Evolutionary conservation across 1,284 basidiomycete genomes (phyloP).

Genomic region (Tylopilus sp.): DNA sequence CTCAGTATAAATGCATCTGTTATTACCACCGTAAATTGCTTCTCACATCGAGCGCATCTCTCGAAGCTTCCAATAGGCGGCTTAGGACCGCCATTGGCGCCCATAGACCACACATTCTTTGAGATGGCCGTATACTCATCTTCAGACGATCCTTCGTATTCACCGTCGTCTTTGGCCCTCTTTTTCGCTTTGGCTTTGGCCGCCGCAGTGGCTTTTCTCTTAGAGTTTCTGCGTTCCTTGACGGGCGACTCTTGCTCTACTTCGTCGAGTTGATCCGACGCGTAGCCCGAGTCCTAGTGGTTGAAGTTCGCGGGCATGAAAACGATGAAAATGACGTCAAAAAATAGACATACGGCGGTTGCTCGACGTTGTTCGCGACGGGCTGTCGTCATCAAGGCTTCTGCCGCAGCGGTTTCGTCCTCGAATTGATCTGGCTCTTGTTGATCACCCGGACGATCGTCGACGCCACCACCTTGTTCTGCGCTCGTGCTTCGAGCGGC

Average conservation of each 20-base stretch:
- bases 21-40: slow-evolving; percentile 82
- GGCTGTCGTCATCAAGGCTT: slow-evolving; percentile 12
- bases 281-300: slow-evolving; percentile 48
- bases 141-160: slow-evolving; percentile 44
- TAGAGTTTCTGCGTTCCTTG: slow-evolving; percentile 41
- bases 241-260: slow-evolving; percentile 38
- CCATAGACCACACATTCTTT: slow-evolving; percentile 40
- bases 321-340: neutral
- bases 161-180: slow-evolving; percentile 43
- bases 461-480: slow-evolving; percentile 33
- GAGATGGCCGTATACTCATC: slow-evolving; percentile 58
- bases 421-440: neutral
- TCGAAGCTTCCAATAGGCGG: slow-evolving; percentile 78
- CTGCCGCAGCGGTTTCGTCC: slow-evolving; percentile 7
- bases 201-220: slow-evolving; percentile 36
- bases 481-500: slow-evolving; percentile 23
- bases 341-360: slow-evolving; percentile 3
- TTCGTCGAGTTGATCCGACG: slow-evolving; percentile 72
- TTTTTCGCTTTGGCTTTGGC: slow-evolving; percentile 48
- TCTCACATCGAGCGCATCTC: slow-evolving; percentile 76
- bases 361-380: slow-evolving; percentile 10
- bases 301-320: neutral
- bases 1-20: neutral
- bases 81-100: slow-evolving; percentile 44
- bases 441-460: slow-evolving; percentile 11